Evolutionary conservation across 805 yeast species (phyloP), one percentile per base, ranked within the genome.

Genomic region (Hanseniaspora occidentalis): DNA sequence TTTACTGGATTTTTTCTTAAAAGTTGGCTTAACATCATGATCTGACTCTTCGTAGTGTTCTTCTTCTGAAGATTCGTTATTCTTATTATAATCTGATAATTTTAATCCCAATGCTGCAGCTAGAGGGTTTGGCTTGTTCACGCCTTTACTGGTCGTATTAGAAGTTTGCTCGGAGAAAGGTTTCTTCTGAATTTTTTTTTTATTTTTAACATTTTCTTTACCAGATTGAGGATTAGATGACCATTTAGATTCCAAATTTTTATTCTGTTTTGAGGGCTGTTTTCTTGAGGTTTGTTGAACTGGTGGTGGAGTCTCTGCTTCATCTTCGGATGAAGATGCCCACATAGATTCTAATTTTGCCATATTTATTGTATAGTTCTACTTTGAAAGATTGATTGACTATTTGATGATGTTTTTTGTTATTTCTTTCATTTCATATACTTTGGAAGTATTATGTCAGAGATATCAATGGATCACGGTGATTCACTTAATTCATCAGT

Each of bases 261-360:
- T n/a, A n/a, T n/a, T n/a, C n/a, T n/a, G n/a, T 29, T 29, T 29
- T 29, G 33, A 29, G n/a, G n/a, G n/a, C 17, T 29, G 5, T 23
- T 29, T 29, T 9, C 16, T n/a, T 16, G 33, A 4, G 6, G 13
- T n/a, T 29, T 14, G 13, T 29, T 29, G 16, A 4, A 14, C 33
- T n/a, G 17, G 17, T 16, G 4, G 29, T 25, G 11, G 29, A 25
- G 29, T 5, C 16, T 29, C 17, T n/a, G 13, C 33, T 29, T 29
- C 33, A 10, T 29, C 33, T n/a, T 29, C 33, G 10, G 33, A 29
- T 4, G 33, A 29, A 10, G 33, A 29, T 29, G 33, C 33, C 33
- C 33, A 29, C 33, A 29, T 29, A 14, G 33, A 29, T 16, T 29
- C 33, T 18, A 29, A 29, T n/a, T 29, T 29, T n/a, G 33, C 33